Evolutionary conservation across 148 eudicot species (phyloP), one percentile per base, ranked within the genome.

Genomic region (Polygonum aviculare): DNA sequence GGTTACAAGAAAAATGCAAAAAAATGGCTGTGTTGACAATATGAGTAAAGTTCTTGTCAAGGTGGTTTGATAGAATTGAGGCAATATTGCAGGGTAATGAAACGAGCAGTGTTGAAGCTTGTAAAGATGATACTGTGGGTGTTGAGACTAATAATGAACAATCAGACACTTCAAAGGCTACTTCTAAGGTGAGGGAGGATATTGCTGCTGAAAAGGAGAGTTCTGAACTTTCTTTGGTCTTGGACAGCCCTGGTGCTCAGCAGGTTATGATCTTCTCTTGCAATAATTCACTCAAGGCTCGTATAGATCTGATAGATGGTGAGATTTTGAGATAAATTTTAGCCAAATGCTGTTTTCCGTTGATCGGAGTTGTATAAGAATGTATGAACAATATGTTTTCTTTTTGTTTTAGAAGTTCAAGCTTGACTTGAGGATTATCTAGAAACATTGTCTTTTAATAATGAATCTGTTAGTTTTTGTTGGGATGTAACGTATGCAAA

Each of bases 71-170:
- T 63, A 63, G 70, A 63, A 63, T 33, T 8, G 2, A 33, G 18
- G 70, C 41, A 33, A 57, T 57, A 4, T 63, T 63, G 70, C 70
- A 63, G 40, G 70, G 70, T 63, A 63, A 35, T 63, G 70, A 35
- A 12, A 35, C 33, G 18, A 63, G 70, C n/a, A 63, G 70, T 33
- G n/a, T 31, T 2, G 40, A 63, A 3, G 70, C 70, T 31, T 3
- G 70, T 63, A 63, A 63, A 63, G 70, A 63, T 33, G 70, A 31
- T 15, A n/a, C n/a, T 63, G 40, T 35, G 39, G 40, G 70, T 14
- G 36, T 31, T 63, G 39, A 63, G 70, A 63, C 70, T 12, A 63
- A 63, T 31, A 63, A 11, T 63, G 70, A 33, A 63, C 40, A 63
- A 63, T 63, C 40, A 35, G 70, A 10, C n/a, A 18, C 36, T 33